Conservation (phyloP, 2,329 filamentous ascomycete species). For the Fusarium sp. region DNA sequence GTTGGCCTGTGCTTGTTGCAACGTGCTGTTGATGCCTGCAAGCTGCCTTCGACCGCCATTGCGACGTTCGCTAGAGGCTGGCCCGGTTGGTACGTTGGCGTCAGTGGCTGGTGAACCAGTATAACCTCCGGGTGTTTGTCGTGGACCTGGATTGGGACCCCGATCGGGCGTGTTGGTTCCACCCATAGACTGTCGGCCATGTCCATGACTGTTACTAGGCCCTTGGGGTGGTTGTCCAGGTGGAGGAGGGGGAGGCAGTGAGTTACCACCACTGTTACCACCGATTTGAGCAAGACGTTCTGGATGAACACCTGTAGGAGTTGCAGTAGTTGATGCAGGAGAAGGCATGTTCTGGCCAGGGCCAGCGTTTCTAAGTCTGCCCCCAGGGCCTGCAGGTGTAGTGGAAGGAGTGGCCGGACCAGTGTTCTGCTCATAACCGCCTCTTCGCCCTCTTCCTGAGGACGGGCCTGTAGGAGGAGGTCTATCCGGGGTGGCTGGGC, state of each 20-base stretch:
- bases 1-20: constrained; percentile 63
- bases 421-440: constrained; percentile 54
- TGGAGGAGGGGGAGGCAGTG: constrained; percentile 49
- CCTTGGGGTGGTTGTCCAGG: constrained; percentile 46
- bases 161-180: constrained; percentile 49
- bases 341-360: constrained; percentile 41
- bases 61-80: constrained; percentile 52
- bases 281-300: constrained; percentile 63
- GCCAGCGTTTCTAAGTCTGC: constrained; percentile 56
- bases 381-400: constrained; percentile 49
- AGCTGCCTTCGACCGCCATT: constrained; percentile 64
- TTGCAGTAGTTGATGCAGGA: constrained; percentile 40
- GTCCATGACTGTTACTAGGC: constrained; percentile 31
- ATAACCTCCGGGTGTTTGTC: constrained; percentile 42
- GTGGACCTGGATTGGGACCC: constrained; percentile 35
- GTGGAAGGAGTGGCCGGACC: constrained; percentile 48
- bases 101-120: constrained; percentile 44
- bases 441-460: constrained; percentile 59
- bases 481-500: constrained; percentile 61
- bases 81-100: constrained; percentile 50
- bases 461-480: constrained; percentile 65
- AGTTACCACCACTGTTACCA: constrained; percentile 36
- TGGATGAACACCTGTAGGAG: constrained; percentile 58
- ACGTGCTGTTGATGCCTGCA: constrained; percentile 68
- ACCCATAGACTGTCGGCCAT: constrained; percentile 49